phyloP scores from a whole-genome alignment of 2,329 filamentous ascomycete species.

The Hymenoscyphus scutula region DNA sequence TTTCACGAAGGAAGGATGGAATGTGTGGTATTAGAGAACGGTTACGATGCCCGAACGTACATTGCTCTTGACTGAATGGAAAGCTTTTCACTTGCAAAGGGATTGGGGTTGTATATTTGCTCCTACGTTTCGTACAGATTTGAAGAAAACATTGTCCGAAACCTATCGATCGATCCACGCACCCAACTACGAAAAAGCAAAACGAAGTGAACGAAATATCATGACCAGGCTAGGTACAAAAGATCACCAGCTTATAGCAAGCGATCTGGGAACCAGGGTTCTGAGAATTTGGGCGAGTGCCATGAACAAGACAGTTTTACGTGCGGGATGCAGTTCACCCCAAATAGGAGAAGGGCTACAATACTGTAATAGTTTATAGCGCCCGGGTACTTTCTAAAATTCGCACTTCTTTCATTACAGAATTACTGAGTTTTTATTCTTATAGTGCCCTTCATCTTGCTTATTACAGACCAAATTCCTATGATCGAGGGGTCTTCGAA shows the following conservation, averaged over 20 bases:
- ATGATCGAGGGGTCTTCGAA: too few relatives aligned
- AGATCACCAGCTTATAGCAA: background rate
- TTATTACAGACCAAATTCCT: too few relatives aligned
- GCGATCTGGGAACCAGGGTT: background rate
- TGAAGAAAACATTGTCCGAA: slow-evolving; percentile 5
- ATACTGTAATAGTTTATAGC: too few relatives aligned
- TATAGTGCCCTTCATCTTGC: too few relatives aligned
- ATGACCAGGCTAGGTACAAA: background rate
- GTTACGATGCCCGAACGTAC: slow-evolving; percentile 11
- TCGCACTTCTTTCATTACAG: too few relatives aligned
- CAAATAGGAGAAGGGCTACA: too few relatives aligned
- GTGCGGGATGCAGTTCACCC: background rate
- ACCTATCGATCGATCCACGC: background rate
- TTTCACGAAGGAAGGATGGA: slow-evolving; percentile 7
- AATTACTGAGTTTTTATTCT: too few relatives aligned
- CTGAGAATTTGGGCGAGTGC: background rate
- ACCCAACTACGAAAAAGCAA: background rate
- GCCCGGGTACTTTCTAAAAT: too few relatives aligned
- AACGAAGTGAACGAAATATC: background rate
- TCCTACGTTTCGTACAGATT: slow-evolving; percentile 8
- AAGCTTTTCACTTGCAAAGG: slow-evolving; percentile 10
- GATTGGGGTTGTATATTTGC: slow-evolving; percentile 12
- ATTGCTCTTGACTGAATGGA: slow-evolving; percentile 12
- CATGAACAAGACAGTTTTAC: background rate
- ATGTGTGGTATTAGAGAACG: slow-evolving; percentile 7